Evolutionary conservation across 2,329 filamentous ascomycete genomes (phyloP), one percentile per base, ranked within the genome.

Genomic region (Botrytis fragariae): DNA sequence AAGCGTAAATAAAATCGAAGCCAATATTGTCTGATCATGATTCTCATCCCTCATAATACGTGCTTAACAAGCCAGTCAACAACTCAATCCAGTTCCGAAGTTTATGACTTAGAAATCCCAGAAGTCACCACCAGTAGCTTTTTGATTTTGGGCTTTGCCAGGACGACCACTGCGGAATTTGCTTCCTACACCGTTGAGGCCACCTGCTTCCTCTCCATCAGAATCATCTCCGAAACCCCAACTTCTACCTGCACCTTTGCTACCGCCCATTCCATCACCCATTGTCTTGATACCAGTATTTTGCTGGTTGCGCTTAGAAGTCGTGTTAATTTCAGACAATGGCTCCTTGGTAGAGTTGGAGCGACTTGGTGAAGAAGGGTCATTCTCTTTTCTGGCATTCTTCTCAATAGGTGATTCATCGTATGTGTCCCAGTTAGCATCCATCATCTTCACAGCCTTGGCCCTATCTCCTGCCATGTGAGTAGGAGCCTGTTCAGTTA

Each of bases 401-500:
- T 69, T 69, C 29, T 48, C 37, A 39, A 88, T 81, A 12, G 88
- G 87, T 2, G 88, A 90, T 77, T 86, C 80, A 72, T 90, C 88
- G 75, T 88, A 86, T 20, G 84, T 76, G 1, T 84, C 83, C 89
- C 89, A 90, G 81, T 86, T 89, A 64, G 90, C 84, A 78, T 92
- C 88, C 89, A 94, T 92, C 86, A 89, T 91, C 82, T 92, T 90
- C 71, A 93, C 88, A 4, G 87, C 90, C 83, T 93, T 93, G 81
- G 88, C 86, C 76, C 88, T 89, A 75, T 90, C 88, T 71, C 89
- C 86, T 69, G 87, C 82, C 32, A 90, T 79, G 32, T 83, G 84
- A 79, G 85, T 81, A 79, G 84, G 79, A 73, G 80, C 78, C 77
- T 71, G 78, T 71, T 85, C 84, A 29, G 81, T 81, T 16, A 83